A percentile compares a stretch with the other conserved stretches of the same genome.
Evolutionary conservation across 495 filamentous ascomycete genomes (phyloP).

Genomic region (Xylaria sp.): DNA sequence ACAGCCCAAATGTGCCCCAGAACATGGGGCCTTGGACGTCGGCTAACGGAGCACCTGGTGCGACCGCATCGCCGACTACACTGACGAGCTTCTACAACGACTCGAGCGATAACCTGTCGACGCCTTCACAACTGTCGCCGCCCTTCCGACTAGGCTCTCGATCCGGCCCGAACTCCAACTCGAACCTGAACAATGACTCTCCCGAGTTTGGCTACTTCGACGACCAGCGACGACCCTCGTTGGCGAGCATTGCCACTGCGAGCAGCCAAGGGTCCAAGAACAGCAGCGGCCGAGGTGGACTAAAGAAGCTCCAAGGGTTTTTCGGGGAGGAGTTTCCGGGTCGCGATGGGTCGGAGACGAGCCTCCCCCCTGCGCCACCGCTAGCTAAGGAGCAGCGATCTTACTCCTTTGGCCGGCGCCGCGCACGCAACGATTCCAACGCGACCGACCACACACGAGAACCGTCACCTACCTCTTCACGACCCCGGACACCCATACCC

Average conservation of each 20-base stretch:
- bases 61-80: slow-evolving; percentile 39
- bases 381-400: slow-evolving; percentile 61
- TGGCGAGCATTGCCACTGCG: slow-evolving; percentile 82
- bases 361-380: slow-evolving; percentile 61
- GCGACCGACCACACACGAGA: slow-evolving; percentile 65
- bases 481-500: slow-evolving; percentile 83
- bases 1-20: slow-evolving; percentile 53
- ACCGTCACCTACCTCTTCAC: slow-evolving; percentile 69
- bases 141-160: slow-evolving; percentile 71
- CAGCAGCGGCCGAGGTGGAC: slow-evolving; percentile 67
- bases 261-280: slow-evolving; percentile 91
- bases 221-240: slow-evolving; percentile 84
- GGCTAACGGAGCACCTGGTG: slow-evolving; percentile 43
- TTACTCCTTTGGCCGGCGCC: slow-evolving; percentile 64
- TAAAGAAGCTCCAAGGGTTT: slow-evolving; percentile 80
- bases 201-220: slow-evolving; percentile 68
- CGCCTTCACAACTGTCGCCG: slow-evolving; percentile 67
- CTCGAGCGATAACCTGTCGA: slow-evolving; percentile 67
- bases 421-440: slow-evolving; percentile 80
- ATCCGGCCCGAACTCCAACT: slow-evolving; percentile 45
- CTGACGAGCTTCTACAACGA: slow-evolving; percentile 67
- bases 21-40: slow-evolving; percentile 57
- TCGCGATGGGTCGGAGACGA: slow-evolving; percentile 74
- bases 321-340: slow-evolving; percentile 85
- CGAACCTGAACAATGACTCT: slow-evolving; percentile 66